Evolutionary conservation across 176 grass and related monocot species (phyloP), one percentile per base, ranked within the genome.

Genomic region (Juncus inflexus): DNA sequence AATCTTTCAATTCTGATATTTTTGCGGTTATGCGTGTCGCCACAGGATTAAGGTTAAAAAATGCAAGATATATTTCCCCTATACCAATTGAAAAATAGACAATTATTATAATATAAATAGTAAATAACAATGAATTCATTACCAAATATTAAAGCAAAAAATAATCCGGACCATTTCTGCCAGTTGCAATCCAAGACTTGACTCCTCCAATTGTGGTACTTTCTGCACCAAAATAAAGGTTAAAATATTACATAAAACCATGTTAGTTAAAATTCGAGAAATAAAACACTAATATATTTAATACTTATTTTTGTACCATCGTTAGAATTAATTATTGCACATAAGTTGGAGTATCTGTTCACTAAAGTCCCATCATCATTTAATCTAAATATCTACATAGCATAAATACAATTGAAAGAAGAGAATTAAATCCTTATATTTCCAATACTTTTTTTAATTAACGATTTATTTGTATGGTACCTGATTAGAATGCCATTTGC

Each of bases 301-400:
- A 72, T 41, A 12, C 64, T 8, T 66, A 83, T 68, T 70, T 71
- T 7, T 64, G 35, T 76, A 76, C 43, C 16, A 83, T 64, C 64
- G 52, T 78, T 52, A 62, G 66, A 77, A 67, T 76, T 37, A 28
- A 83, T 67, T 43, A 16, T 85, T 53, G 87, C 91, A 74, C 91
- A 95, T 72, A 87, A 73, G 61, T 67, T 81, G 60, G 91, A 96
- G 65, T 96, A 96, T 78, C 73, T 85, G 64, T 86, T 96, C 54
- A 90, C 78, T 54, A 96, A 86, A 35, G 85, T 90, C 80, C 87
- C 91, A 77, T 87, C 86, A 36, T 78, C 71, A 87, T 90, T 90
- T 71, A 96, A 73, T 19, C 89, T 61, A 86, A 86, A 96, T 39
- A 96, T 85, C 91, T 96, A 62, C 66, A 78, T 84, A 60, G 40